phyloP scores from a whole-genome alignment of 2,329 filamentous ascomycete species.

The Aspergillus ruber region DNA sequence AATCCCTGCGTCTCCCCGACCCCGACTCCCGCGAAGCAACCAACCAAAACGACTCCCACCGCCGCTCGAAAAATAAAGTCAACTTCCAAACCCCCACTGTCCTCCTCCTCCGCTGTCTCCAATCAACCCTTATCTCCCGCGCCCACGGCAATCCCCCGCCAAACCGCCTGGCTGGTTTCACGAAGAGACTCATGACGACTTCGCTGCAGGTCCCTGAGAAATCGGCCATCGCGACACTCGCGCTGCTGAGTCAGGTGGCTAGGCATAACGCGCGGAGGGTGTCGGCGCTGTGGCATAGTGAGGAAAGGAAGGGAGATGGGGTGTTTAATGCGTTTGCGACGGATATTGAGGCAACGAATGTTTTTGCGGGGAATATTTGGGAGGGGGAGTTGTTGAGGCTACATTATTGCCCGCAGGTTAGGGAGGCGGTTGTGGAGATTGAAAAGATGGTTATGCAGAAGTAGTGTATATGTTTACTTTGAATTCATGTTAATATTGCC shows the following conservation, averaged over 20 bases:
- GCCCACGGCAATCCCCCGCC: conserved; percentile 71
- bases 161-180: conserved; percentile 79
- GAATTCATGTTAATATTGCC: not conserved
- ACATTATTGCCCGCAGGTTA: conserved; percentile 82
- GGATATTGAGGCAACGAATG: conserved; percentile 79
- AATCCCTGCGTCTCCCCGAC: conserved; percentile 65
- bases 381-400: conserved; percentile 79
- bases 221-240: conserved; percentile 71
- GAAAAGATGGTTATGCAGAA: conserved; percentile 55
- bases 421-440: conserved; percentile 64
- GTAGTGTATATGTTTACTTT: not conserved
- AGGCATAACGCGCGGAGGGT: conserved; percentile 79
- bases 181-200: conserved; percentile 79
- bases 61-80: conserved; percentile 59
- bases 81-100: conserved; percentile 95
- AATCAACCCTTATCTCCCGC: conserved; percentile 72
- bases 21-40: conserved; percentile 44
- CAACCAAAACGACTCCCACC: conserved; percentile 17
- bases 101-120: conserved; percentile 79
- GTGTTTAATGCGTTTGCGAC: conserved; percentile 67
- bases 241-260: conserved; percentile 68
- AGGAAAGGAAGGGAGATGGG: conserved; percentile 87
- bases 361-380: conserved; percentile 86
- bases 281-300: conserved; percentile 82
- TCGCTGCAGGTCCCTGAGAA: conserved; percentile 87